Percentiles rank a stretch among this genome's conserved stretches.
Conservation (phyloP, 148 eudicot genomes). For the Limonium bicolor region DNA sequence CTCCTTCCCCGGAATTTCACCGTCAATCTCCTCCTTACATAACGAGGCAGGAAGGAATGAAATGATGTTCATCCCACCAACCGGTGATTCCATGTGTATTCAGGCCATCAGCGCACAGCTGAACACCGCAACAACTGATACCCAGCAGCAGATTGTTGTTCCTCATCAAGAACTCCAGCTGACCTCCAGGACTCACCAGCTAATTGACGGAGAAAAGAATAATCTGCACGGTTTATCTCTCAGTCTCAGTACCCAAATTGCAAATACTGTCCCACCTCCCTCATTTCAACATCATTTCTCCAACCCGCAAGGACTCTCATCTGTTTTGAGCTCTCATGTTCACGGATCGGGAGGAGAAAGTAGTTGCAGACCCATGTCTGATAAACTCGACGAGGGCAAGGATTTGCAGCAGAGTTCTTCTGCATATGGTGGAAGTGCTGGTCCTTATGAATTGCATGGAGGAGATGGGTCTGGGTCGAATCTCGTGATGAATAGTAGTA, state of each 20-base stretch:
- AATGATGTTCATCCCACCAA: constrained; percentile 43
- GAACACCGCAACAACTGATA: constrained; percentile 12
- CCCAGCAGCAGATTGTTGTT: constrained; percentile 14
- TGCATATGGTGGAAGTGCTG: too few species aligned
- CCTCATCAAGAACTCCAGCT: constrained; percentile 27
- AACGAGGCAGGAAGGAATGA: constrained; percentile 32
- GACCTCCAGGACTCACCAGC: constrained; percentile 17
- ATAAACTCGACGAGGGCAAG: constrained; percentile 23
- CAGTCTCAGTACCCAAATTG: constrained; percentile 52
- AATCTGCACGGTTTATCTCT: constrained; percentile 57
- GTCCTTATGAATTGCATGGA: constrained; percentile 35
- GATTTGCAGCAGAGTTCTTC: constrained; percentile 26
- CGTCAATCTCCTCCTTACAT: constrained; percentile 23
- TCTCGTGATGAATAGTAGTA: constrained; percentile 20
- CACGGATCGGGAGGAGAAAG: constrained; percentile 25
- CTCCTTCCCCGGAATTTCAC: constrained; percentile 28
- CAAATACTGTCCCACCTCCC: constrained; percentile 27
- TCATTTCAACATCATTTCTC: constrained; percentile 38
- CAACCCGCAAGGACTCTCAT: constrained; percentile 21
- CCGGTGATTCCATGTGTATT: constrained; percentile 22
- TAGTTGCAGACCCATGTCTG: constrained; percentile 16
- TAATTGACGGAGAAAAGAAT: constrained; percentile 23
- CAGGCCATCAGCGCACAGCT: constrained; percentile 18
- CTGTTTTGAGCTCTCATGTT: constrained; percentile 28
- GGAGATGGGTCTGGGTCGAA: constrained; percentile 22